These are phyloP conservation scores for Cymbopogon flexuosus DNA, from an alignment of 202 grass and related monocot genomes.

Conservation along the genomic window DNA sequence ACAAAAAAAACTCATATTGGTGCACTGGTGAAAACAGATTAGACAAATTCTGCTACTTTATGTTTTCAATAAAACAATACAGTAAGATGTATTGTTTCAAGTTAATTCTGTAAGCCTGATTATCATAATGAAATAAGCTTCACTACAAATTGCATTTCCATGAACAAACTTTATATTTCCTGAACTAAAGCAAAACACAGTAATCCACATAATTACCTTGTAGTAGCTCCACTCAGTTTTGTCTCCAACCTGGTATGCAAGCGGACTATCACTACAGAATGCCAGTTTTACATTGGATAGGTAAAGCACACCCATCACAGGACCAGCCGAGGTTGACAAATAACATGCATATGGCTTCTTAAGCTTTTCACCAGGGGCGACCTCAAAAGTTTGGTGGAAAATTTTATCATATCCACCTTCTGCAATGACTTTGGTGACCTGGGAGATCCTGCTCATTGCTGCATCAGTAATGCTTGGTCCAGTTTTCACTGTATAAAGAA, in stretches of 20 bases:
- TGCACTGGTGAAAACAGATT: neutral
- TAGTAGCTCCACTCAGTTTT: constrained; percentile 96
- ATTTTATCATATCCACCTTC: constrained; percentile 99
- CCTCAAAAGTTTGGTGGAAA: constrained; percentile 82
- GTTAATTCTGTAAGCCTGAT: neutral
- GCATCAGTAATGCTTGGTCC: constrained; percentile 95
- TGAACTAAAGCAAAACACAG: neutral
- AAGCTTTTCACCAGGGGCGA: constrained; percentile 71
- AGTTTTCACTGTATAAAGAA: constrained; percentile 74
- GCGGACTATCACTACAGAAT: constrained; percentile 90
- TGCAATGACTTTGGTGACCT: constrained; percentile 87
- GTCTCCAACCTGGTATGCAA: constrained; percentile 84
- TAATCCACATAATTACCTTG: constrained; percentile 55
- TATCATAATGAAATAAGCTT: neutral
- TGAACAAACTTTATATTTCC: neutral
- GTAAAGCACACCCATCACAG: constrained; percentile 95
- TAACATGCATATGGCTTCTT: constrained; percentile 82
- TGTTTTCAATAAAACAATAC: neutral
- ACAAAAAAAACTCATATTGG: neutral
- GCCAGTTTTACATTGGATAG: constrained; percentile 80
- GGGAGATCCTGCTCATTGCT: constrained; percentile 80
- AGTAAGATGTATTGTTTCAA: neutral
- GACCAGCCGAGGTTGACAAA: constrained; percentile 89
- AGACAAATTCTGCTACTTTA: neutral
- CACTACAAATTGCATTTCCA: neutral